Base-by-base conservation (phyloP, 2,329 filamentous ascomycete genomes). In the Scytalidium lignicola region DNA sequence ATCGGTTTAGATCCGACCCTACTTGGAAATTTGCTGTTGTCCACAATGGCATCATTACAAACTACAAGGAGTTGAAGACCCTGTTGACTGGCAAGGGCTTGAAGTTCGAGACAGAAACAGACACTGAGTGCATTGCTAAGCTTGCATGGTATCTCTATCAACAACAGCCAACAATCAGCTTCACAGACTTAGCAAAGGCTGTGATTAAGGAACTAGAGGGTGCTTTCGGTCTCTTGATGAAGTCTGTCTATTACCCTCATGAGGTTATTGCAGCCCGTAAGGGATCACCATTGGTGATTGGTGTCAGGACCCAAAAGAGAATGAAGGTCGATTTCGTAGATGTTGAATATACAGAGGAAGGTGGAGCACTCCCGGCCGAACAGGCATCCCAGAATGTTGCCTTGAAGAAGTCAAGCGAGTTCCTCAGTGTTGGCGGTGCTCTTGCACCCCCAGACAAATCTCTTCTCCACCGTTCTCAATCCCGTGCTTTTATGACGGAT, bases 241-340 rank as follows among this genome's bases (percentile, higher is more conserved):
- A 97, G 80, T 99, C 93, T 40, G 90, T 96, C 50, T 92, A 97
- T 81, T 99, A 90, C 77, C 93, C 93, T 52, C 90, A 96, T 67
- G 93, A 99, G 77, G 88, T 97, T 55, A 90, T 99, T 71, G 93
- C 93, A 49, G 93, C 93, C 68, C 90, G 93, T 64, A 99, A 99
- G 82, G 93, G 93, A 74, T 99, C 93, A 54, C 93, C 93, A 41
- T 82, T 99, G 53, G 93, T 99, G 56, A 90, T 99, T 62, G 93
- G 93, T 74, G 93, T 99, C 68, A 88, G 90, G 75, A 97, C 93
- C 49, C 81, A 90, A 73, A 95, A 88, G 79, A 95, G 95, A 76
- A 97, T 99, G 93, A 99, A 97, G 86, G 93, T 99, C 55, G 93
- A 99, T 75, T 99, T 99, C 65, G 93, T 99, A 68, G 93, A 99